Percentiles rank a stretch among this genome's conserved stretches.
Conservation (phyloP, 2,329 filamentous ascomycete genomes). For the Penicillium sp. region DNA sequence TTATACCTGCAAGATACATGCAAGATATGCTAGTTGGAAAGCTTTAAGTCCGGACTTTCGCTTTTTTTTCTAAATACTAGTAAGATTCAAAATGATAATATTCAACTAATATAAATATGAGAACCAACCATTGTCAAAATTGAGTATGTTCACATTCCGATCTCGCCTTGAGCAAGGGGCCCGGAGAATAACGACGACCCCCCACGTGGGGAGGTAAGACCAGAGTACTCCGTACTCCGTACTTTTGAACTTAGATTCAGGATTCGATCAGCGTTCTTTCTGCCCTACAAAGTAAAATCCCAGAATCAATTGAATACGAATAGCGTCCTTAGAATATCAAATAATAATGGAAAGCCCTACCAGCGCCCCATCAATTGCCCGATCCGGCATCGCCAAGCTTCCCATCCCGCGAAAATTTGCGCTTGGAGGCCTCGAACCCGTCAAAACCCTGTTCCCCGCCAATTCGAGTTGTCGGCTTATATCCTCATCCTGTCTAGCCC, state of each 20-base stretch:
- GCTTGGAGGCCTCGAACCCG: constrained; percentile 10
- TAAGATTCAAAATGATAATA: too few relatives aligned
- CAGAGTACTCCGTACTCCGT: not conserved
- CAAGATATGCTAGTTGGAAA: not conserved
- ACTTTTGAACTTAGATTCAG: not conserved
- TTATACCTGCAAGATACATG: not conserved
- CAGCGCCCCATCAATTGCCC: constrained; percentile 7
- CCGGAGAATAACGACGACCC: not conserved
- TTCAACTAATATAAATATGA: too few relatives aligned
- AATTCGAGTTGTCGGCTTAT: constrained; percentile 5
- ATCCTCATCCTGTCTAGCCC: constrained; percentile 16
- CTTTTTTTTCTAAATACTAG: too few relatives aligned
- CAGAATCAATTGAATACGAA: not conserved
- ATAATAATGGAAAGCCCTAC: not conserved
- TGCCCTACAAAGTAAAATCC: not conserved
- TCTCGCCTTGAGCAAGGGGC: not conserved
- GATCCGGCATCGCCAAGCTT: constrained; percentile 20
- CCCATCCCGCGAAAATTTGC: constrained; percentile 22
- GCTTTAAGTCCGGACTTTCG: not conserved
- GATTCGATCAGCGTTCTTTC: not conserved
- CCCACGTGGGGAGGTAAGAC: not conserved
- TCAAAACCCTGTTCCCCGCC: constrained; percentile 13
- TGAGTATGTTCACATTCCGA: not conserved
- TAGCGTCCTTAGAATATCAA: not conserved
- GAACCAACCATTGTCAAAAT: not conserved